These are phyloP conservation scores for Ceratobasidium sp. DNA, from an alignment of 1,284 basidiomycete genomes.

Conservation along the genomic window DNA sequence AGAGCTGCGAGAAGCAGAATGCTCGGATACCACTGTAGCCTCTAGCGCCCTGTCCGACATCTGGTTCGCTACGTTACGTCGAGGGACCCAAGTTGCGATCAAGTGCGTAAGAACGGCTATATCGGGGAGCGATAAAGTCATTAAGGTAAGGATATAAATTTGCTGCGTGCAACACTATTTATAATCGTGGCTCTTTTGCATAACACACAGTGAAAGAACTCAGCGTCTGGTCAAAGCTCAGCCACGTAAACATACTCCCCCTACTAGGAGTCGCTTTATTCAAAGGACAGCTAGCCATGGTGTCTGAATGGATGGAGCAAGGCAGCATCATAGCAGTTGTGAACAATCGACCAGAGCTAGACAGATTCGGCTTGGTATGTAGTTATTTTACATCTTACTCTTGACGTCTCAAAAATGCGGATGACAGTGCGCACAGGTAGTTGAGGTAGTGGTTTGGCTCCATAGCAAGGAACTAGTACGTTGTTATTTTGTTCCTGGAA, in stretches of 20 bases:
- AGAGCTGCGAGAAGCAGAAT: neutral
- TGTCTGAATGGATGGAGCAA: conserved; percentile 26
- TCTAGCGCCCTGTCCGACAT: conserved; percentile 16
- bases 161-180: too few species aligned
- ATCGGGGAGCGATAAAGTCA: conserved; percentile 6
- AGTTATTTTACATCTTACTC: neutral
- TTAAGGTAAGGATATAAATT: neutral
- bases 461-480: conserved; percentile 9
- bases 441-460: conserved; percentile 9
- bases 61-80: conserved; percentile 1
- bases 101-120: conserved; percentile 16
- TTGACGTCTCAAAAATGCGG: neutral
- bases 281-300: conserved; percentile 14
- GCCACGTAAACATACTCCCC: neutral
- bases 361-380: conserved; percentile 19
- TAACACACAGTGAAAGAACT: conserved; percentile 13
- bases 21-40: neutral
- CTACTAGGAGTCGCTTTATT: conserved; percentile 13
- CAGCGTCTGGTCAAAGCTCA: conserved; percentile 8
- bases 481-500: neutral
- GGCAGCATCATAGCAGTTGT: conserved; percentile 7
- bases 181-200: too few species aligned
- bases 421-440: neutral
- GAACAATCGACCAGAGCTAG: conserved; percentile 13
- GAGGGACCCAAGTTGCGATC: conserved; percentile 1